Conservation (phyloP, 768 basidiomycete genomes). For the Lentinula aciculospora region DNA sequence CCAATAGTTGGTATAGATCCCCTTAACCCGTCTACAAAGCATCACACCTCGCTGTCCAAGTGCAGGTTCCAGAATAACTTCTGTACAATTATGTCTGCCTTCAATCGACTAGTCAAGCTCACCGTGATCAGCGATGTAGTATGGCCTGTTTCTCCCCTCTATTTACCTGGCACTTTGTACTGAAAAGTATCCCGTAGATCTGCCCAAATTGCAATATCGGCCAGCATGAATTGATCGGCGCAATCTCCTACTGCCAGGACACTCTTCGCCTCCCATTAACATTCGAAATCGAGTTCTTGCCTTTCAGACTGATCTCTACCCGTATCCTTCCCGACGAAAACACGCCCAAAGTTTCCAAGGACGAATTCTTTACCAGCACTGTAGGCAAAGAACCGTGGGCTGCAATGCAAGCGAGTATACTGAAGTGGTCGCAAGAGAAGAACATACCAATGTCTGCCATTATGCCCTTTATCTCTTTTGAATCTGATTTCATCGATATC, state of each 20-base stretch:
- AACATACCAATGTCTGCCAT: constrained; percentile 50
- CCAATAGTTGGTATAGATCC: constrained; percentile 2
- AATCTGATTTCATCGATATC: neutral
- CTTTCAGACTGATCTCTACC: constrained; percentile 41
- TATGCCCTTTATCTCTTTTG: constrained; percentile 6
- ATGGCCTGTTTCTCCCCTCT: constrained; percentile 12
- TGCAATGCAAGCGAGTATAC: constrained; percentile 34
- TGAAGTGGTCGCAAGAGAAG: constrained; percentile 49
- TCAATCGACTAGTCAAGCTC: constrained; percentile 38
- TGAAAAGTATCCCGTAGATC: constrained; percentile 23
- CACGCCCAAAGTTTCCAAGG: constrained; percentile 31
- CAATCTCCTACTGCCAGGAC: constrained; percentile 43
- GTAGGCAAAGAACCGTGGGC: constrained; percentile 48
- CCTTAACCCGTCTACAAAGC: constrained; percentile 2
- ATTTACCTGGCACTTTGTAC: neutral
- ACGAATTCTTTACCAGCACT: constrained; percentile 36
- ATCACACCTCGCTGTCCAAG: neutral
- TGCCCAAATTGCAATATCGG: constrained; percentile 50
- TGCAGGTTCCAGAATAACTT: neutral
- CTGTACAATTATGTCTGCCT: constrained; percentile 4
- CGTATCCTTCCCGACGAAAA: constrained; percentile 28
- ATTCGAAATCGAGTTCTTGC: constrained; percentile 48
- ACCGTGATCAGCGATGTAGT: constrained; percentile 48
- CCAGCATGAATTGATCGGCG: constrained; percentile 46
- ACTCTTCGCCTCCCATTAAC: constrained; percentile 39